Conservation (phyloP, 768 basidiomycete species). For the Psilocybe sp. region DNA sequence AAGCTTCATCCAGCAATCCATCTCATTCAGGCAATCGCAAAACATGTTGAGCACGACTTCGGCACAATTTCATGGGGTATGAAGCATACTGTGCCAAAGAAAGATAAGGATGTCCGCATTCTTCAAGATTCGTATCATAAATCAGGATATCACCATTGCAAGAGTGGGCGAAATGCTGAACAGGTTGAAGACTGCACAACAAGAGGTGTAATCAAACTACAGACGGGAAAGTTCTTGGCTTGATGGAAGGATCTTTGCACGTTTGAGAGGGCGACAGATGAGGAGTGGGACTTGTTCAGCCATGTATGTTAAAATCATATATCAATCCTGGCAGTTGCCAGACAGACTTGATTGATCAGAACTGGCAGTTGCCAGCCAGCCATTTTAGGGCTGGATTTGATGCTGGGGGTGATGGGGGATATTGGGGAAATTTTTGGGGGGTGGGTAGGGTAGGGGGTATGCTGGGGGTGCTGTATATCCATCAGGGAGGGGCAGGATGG, state of each 20-base stretch:
- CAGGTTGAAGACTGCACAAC: conserved; percentile 13
- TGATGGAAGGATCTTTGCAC: conserved; percentile 18
- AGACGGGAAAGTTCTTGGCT: conserved; percentile 7
- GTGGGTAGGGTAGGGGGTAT: too few relatives aligned
- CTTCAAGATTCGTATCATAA: conserved; percentile 17
- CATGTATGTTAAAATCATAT: too few relatives aligned
- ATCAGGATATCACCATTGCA: conserved; percentile 17
- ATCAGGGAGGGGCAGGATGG: too few relatives aligned
- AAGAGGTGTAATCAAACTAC: conserved; percentile 12
- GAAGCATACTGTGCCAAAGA: conserved; percentile 23
- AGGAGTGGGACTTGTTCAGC: too few relatives aligned
- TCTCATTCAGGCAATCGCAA: conserved; percentile 16
- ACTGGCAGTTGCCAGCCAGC: too few relatives aligned
- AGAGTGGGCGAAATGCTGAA: conserved; percentile 14
- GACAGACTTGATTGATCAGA: too few relatives aligned
- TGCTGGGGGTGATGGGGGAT: too few relatives aligned
- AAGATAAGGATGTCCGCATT: conserved; percentile 14
- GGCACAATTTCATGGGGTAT: conserved; percentile 20
- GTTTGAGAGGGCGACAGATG: conserved; percentile 8
- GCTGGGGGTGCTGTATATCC: too few relatives aligned
- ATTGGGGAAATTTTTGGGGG: too few relatives aligned
- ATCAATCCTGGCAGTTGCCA: too few relatives aligned
- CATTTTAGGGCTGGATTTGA: too few relatives aligned
- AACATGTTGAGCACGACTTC: conserved; percentile 26
- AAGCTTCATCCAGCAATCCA: conserved; percentile 32